Conservation (phyloP, 2,329 filamentous ascomycete species). For the Talaromyces marneffei region DNA sequence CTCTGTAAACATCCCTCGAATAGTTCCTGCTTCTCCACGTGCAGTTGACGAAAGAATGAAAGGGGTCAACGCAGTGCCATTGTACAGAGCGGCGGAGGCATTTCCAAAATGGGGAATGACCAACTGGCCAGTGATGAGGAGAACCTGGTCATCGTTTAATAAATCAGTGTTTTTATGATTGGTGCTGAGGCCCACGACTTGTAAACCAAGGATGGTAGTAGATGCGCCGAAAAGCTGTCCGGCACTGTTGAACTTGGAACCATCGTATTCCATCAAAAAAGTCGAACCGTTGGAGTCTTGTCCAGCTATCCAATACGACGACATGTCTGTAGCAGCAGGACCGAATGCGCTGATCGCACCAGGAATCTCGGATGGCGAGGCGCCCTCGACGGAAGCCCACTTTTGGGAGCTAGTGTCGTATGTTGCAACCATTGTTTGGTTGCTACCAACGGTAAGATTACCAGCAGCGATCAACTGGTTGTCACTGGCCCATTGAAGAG, state of each 20-base stretch:
- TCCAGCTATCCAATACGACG: conserved; percentile 78
- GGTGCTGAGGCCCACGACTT: conserved; percentile 67
- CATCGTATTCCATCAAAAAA: conserved; percentile 79
- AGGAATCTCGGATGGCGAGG: conserved; percentile 52
- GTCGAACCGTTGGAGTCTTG: conserved; percentile 60
- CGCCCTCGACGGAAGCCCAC: conserved; percentile 59
- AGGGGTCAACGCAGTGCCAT: conserved; percentile 71
- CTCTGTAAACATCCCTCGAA: conserved; percentile 79
- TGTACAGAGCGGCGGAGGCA: conserved; percentile 80
- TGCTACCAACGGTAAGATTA: conserved; percentile 63
- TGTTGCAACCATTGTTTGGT: conserved; percentile 60
- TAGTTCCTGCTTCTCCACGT: conserved; percentile 62
- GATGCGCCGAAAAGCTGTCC: conserved; percentile 56
- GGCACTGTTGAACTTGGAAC: conserved; percentile 63
- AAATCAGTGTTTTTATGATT: conserved; percentile 61
- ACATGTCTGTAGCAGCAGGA: conserved; percentile 64
- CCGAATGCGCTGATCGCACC: conserved; percentile 74
- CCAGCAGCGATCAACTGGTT: conserved; percentile 72
- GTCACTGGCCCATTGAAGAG: conserved; percentile 69
- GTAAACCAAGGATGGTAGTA: conserved; percentile 70
- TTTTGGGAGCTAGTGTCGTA: conserved; percentile 63
- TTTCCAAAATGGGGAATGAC: conserved; percentile 69
- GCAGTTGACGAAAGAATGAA: conserved; percentile 71
- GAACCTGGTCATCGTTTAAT: conserved; percentile 60
- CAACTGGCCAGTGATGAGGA: conserved; percentile 82